phyloP scores from a whole-genome alignment of 1,139 yeast species.

The Taphrina confusa region DNA sequence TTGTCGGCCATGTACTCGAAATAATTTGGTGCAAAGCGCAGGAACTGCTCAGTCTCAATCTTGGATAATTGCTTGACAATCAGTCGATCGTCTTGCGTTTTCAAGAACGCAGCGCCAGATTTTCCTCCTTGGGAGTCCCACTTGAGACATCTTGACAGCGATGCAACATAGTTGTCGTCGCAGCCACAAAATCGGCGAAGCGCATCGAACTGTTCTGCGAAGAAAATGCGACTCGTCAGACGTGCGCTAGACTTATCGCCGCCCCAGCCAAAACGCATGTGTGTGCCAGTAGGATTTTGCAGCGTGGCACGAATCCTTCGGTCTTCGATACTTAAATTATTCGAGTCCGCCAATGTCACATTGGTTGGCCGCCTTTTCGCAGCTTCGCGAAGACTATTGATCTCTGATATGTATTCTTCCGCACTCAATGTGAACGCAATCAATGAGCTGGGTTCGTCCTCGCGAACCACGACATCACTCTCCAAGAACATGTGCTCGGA shows the following conservation, averaged over 20 bases:
- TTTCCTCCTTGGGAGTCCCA: constrained; percentile 98
- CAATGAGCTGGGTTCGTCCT: constrained; percentile 93
- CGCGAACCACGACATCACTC: constrained; percentile 89
- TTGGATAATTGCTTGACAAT: constrained; percentile 87
- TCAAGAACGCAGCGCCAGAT: constrained; percentile 90
- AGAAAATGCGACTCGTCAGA: constrained; percentile 88
- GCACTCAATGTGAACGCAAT: constrained; percentile 91
- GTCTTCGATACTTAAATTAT: constrained; percentile 33
- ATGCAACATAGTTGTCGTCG: constrained; percentile 74
- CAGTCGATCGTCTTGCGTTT: constrained; percentile 85
- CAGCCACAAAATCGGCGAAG: constrained; percentile 81
- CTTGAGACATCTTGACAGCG: constrained; percentile 86
- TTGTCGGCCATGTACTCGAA: constrained; percentile 96
- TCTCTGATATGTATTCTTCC: constrained; percentile 72
- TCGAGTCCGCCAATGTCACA: not conserved
- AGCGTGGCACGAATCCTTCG: constrained; percentile 60
- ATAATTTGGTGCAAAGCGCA: constrained; percentile 92
- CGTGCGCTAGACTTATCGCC: constrained; percentile 53
- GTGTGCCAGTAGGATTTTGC: constrained; percentile 82
- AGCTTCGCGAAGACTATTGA: constrained; percentile 50
- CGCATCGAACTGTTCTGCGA: constrained; percentile 95
- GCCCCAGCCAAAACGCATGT: constrained; percentile 85
- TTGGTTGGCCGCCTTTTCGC: constrained; percentile 38
- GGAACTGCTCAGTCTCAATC: constrained; percentile 87
- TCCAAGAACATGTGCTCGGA: constrained; percentile 92